Evolutionary conservation across 306 rosid genomes (phyloP).

Genomic region (Rosa persica): DNA sequence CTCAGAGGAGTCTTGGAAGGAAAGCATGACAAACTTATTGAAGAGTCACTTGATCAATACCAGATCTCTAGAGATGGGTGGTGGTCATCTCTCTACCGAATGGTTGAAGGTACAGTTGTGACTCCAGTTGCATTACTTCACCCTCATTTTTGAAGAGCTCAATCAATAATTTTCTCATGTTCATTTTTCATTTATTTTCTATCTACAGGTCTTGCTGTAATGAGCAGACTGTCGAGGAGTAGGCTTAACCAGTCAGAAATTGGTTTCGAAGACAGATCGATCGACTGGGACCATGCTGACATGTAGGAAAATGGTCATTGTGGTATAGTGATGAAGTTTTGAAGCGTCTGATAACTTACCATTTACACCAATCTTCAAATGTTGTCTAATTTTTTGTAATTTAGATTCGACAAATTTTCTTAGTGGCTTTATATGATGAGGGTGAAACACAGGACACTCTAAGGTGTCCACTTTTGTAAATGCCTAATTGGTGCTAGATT

Average conservation of each 20-base stretch:
- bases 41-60: constrained; percentile 46
- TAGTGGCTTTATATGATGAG: background rate
- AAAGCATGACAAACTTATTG: constrained; percentile 69
- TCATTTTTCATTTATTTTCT: background rate
- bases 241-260: constrained; percentile 57
- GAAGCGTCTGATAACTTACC: background rate
- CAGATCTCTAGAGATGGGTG: constrained; percentile 61
- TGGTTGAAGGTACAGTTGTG: constrained; percentile 71
- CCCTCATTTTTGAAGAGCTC: background rate
- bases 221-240: constrained; percentile 72
- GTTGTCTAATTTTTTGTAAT: constrained; percentile 1
- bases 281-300: constrained; percentile 62
- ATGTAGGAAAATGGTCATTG: constrained; percentile 28
- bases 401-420: constrained; percentile 1
- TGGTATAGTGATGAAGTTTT: background rate
- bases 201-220: constrained; percentile 67
- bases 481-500: background rate
- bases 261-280: constrained; percentile 48
- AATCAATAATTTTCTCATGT: background rate
- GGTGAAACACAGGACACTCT: background rate
- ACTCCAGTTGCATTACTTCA: constrained; percentile 1
- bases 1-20: constrained; percentile 84
- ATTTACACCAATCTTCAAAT: background rate
- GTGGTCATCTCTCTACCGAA: constrained; percentile 79
- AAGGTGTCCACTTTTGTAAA: constrained; percentile 10